A percentile compares a stretch with the other conserved stretches of the same genome.
phyloP scores from a whole-genome alignment of 176 grass and related monocot species.

The Coix lacrymajobi region DNA sequence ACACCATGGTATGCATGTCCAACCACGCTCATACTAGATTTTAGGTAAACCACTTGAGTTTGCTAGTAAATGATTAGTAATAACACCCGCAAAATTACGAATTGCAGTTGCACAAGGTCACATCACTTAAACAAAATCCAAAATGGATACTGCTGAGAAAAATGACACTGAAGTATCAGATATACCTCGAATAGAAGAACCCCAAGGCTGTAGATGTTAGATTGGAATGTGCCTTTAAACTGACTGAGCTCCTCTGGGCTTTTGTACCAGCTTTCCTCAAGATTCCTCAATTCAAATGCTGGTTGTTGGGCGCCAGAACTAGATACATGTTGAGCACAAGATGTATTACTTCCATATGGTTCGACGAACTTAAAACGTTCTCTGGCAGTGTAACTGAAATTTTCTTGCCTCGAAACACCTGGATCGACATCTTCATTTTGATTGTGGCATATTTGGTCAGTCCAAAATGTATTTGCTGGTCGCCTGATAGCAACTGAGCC shows the following conservation, averaged over 20 bases:
- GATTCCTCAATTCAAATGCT: conserved; percentile 42
- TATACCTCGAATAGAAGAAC: conserved; percentile 97
- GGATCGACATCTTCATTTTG: conserved; percentile 33
- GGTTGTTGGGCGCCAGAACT: conserved; percentile 29
- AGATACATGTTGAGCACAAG: conserved; percentile 17
- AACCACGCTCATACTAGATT: background rate
- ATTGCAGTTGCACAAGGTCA: background rate
- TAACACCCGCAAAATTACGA: background rate
- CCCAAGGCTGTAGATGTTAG: conserved; percentile 91
- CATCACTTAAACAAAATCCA: conserved; percentile 8
- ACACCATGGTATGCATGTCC: background rate
- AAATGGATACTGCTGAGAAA: conserved; percentile 3
- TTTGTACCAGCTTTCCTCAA: conserved; percentile 90
- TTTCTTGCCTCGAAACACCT: conserved; percentile 25
- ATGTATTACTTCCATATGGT: conserved; percentile 10
- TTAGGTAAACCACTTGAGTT: background rate
- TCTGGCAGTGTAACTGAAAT: conserved; percentile 36
- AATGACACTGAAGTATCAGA: conserved; percentile 2
- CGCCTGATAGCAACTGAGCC: conserved; percentile 24
- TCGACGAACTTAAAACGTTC: conserved; percentile 21
- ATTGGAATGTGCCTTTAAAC: conserved; percentile 32
- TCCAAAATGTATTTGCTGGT: conserved; percentile 13
- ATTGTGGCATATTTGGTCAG: conserved; percentile 34
- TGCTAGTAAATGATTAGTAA: background rate
- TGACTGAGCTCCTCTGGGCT: conserved; percentile 73